A percentile compares a stretch with the other conserved stretches of the same genome.
Conservation (phyloP, 805 yeast genomes). For the Pichia pseudocactophila region DNA sequence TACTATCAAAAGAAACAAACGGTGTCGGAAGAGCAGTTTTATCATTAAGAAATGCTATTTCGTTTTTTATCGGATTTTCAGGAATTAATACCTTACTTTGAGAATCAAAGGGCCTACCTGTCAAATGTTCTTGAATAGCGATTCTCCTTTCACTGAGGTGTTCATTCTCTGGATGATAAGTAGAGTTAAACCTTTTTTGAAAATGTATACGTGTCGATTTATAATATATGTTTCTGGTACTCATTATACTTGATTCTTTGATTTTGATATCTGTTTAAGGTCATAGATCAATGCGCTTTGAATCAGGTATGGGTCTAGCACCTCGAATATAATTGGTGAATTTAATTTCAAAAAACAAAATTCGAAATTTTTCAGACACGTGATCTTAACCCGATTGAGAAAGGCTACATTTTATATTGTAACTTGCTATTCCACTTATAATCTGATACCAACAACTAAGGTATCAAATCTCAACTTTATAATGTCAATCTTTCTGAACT, state of each 20-base stretch:
- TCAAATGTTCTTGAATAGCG: not conserved
- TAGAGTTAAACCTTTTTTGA: slow-evolving; percentile 1
- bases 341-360: no score
- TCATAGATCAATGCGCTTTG: no score
- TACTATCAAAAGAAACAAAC: slow-evolving; percentile 8
- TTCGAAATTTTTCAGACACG: no score
- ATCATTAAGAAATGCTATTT: not conserved
- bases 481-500: not conserved
- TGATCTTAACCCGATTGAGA: no score
- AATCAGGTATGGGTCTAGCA: no score
- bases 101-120: slow-evolving; percentile 8
- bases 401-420: no score
- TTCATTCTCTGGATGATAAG: not conserved
- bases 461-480: no score
- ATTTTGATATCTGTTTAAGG: no score
- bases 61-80: not conserved
- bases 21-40: slow-evolving; percentile 7
- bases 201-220: not conserved
- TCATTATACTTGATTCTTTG: not conserved
- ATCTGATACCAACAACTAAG: no score
- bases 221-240: not conserved
- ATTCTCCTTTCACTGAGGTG: not conserved
- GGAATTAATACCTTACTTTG: not conserved
- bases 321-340: no score
- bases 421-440: no score